Evolutionary conservation across 305 asterid species (phyloP).

Genomic region (Plantago lanceolata): DNA sequence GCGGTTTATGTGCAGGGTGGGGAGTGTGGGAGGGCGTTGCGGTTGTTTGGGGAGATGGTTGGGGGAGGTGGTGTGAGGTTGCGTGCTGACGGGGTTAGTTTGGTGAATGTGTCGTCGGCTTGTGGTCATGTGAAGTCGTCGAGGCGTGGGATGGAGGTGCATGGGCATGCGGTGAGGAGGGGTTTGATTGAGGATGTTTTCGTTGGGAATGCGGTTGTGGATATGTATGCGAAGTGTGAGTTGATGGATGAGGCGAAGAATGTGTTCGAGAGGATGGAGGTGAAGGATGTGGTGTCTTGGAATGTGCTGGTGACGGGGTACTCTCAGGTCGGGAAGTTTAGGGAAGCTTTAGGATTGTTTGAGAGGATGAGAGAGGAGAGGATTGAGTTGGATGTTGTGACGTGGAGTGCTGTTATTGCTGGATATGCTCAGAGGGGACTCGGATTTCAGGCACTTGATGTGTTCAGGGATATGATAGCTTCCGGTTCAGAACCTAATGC

Average conservation of each 20-base stretch:
- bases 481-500: conserved; percentile 59
- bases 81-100: conserved; percentile 64
- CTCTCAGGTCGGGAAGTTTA: conserved; percentile 66
- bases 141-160: conserved; percentile 55
- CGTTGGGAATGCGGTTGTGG: conserved; percentile 68
- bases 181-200: conserved; percentile 53
- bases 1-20: conserved; percentile 48
- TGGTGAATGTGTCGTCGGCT: conserved; percentile 64
- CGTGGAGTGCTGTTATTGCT: conserved; percentile 86
- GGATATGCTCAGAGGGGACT: conserved; percentile 84
- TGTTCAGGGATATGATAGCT: conserved; percentile 60
- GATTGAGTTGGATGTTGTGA: conserved; percentile 63
- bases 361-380: conserved; percentile 54
- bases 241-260: conserved; percentile 50
- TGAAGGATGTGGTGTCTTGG: conserved; percentile 84
- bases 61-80: conserved; percentile 29
- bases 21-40: conserved; percentile 38
- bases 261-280: conserved; percentile 60
- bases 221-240: conserved; percentile 72
- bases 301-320: conserved; percentile 72
- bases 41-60: conserved; percentile 51
- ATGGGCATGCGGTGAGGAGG: conserved; percentile 51
- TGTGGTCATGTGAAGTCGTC: conserved; percentile 47
- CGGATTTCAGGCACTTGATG: conserved; percentile 57
- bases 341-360: conserved; percentile 54